These are phyloP conservation scores for Ganoderma resinaceum DNA, from an alignment of 1,284 basidiomycete genomes.

Conservation along the genomic window DNA sequence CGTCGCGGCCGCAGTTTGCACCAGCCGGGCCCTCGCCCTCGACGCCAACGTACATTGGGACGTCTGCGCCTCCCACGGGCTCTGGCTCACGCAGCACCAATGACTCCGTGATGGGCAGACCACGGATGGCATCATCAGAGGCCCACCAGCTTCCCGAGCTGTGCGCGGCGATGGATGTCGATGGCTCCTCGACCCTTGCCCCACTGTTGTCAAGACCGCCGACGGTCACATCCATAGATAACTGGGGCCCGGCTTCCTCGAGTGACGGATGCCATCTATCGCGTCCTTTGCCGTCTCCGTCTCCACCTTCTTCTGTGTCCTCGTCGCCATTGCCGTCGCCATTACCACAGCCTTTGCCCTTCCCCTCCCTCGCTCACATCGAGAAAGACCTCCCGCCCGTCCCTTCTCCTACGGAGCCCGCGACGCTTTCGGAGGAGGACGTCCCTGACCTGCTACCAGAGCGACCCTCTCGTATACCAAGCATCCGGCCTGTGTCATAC, in stretches of 20 bases:
- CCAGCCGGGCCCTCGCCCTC: not conserved
- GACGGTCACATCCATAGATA: not conserved
- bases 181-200: not conserved
- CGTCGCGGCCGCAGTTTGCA: constrained; percentile 10
- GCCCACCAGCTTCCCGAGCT: not conserved
- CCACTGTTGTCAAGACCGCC: not conserved
- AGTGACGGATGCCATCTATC: constrained; percentile 3
- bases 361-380: constrained; percentile 16
- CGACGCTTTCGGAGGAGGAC: constrained; percentile 3
- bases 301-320: not conserved
- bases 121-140: constrained; percentile 2
- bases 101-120: not conserved
- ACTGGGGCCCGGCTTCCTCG: not conserved
- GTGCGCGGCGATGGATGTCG: constrained; percentile 4
- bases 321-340: constrained; percentile 3
- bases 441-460: not conserved
- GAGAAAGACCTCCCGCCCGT: constrained; percentile 28
- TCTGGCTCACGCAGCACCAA: not conserved
- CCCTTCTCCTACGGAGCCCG: constrained; percentile 16
- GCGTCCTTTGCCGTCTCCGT: not conserved
- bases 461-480: not conserved
- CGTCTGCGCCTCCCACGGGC: constrained; percentile 1
- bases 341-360: not conserved
- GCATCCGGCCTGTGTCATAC: constrained; percentile 19
- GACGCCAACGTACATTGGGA: not conserved